Conservation (phyloP, 176 grass and related monocot species). For the Carex parvula region DNA sequence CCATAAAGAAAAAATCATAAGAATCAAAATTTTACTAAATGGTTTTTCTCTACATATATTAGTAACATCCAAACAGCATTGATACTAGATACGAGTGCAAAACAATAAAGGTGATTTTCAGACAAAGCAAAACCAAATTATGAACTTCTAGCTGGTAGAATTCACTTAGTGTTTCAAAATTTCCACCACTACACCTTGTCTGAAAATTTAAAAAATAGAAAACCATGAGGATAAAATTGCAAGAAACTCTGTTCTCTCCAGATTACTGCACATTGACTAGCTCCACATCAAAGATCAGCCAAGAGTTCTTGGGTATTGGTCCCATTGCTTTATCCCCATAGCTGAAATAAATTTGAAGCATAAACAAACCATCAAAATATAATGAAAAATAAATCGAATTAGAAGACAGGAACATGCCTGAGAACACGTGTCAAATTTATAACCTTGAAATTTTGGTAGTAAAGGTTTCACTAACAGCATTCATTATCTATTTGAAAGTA, state of each 20-base stretch:
- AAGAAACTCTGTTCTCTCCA: background rate
- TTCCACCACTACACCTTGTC: background rate
- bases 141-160: background rate
- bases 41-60: background rate
- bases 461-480: background rate
- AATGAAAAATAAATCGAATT: background rate
- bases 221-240: background rate
- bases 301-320: constrained; percentile 78
- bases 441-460: too few species aligned
- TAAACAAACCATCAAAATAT: background rate
- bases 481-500: background rate
- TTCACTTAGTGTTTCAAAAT: background rate
- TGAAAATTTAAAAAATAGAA: background rate
- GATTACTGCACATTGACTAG: constrained; percentile 54
- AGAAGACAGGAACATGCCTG: too few species aligned
- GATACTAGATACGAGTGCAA: background rate
- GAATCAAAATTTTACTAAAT: too few species aligned
- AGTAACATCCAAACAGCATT: background rate
- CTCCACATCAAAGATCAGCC: constrained; percentile 83
- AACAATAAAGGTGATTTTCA: background rate
- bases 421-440: background rate
- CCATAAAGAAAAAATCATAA: too few species aligned
- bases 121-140: background rate
- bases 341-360: constrained; percentile 31
- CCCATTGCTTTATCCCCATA: constrained; percentile 46